Percentiles rank a stretch among this genome's conserved stretches.
Conservation (phyloP, 805 yeast species). For the Ogataea salicorniae region DNA sequence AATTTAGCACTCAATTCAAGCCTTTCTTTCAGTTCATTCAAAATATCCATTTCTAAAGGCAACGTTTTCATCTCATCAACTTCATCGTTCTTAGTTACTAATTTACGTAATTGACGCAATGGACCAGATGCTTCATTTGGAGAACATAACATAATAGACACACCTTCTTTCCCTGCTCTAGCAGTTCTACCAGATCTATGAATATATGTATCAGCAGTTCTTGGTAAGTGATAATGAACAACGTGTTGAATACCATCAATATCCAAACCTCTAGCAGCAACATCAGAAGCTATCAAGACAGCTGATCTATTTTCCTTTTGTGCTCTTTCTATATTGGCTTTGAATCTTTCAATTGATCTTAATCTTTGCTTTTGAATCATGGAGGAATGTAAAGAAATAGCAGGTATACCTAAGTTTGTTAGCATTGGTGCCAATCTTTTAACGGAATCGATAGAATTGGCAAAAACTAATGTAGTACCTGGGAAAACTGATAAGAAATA, state of each 20-base stretch:
- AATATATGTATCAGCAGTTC: slow-evolving; percentile 89
- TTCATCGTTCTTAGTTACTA: slow-evolving; percentile 35
- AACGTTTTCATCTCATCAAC: slow-evolving; percentile 56
- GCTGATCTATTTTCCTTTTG: slow-evolving; percentile 43
- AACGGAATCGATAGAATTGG: slow-evolving; percentile 93
- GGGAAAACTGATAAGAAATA: slow-evolving; percentile 83
- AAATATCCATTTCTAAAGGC: slow-evolving; percentile 71
- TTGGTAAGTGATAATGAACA: slow-evolving; percentile 90
- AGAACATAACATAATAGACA: slow-evolving; percentile 87
- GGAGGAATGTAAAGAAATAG: slow-evolving; percentile 81
- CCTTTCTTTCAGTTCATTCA: slow-evolving; percentile 66
- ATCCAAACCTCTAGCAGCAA: slow-evolving; percentile 97
- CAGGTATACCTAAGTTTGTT: slow-evolving; percentile 59
- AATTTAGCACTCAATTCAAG: slow-evolving; percentile 63
- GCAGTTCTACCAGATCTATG: slow-evolving; percentile 99
- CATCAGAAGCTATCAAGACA: slow-evolving; percentile 90
- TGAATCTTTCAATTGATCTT: slow-evolving; percentile 77
- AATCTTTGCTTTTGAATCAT: slow-evolving; percentile 94
- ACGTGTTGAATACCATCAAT: slow-evolving; percentile 89
- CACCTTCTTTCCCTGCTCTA: slow-evolving; percentile 90
- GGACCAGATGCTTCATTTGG: slow-evolving; percentile 94
- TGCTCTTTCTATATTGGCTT: slow-evolving; percentile 35
- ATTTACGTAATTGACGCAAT: slow-evolving; percentile 63
- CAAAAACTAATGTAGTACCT: slow-evolving; percentile 85
- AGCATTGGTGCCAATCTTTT: slow-evolving; percentile 77